Evolutionary conservation across 257 asterid genomes (phyloP).

Genomic region (Solanum corneliomulleri): DNA sequence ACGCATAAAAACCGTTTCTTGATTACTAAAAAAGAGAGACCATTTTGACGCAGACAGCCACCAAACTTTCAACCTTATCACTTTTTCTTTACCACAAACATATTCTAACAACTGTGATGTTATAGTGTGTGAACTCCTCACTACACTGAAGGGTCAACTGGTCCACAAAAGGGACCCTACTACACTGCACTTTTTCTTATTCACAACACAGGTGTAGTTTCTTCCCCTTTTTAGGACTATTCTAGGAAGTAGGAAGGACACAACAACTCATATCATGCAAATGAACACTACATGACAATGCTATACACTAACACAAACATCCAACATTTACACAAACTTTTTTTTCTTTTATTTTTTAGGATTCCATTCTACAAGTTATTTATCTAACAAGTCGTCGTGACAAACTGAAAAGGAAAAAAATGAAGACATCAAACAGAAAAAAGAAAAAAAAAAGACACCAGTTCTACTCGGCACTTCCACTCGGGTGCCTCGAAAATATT

Average conservation of each 20-base stretch:
- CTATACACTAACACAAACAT: not conserved
- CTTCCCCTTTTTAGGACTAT: not conserved
- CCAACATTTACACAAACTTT: conserved; percentile 17
- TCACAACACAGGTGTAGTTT: not conserved
- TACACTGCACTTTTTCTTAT: not conserved
- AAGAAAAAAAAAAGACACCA: conserved; percentile 1
- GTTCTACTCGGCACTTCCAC: conserved; percentile 20
- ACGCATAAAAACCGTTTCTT: not conserved
- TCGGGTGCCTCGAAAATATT: conserved; percentile 40
- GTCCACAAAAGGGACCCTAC: not conserved
- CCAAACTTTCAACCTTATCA: conserved; percentile 19
- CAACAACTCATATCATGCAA: not conserved
- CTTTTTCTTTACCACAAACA: not conserved
- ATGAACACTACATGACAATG: not conserved
- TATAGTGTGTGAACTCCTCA: not conserved
- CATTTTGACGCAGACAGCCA: conserved; percentile 14
- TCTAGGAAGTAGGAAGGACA: not conserved
- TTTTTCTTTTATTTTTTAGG: conserved; percentile 7
- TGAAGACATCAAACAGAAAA: not conserved
- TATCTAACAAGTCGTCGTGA: conserved; percentile 41
- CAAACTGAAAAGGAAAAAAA: conserved; percentile 8
- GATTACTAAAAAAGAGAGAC: not conserved
- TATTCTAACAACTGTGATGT: not conserved
- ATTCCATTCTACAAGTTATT: conserved; percentile 45
- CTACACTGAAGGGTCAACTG: not conserved